Conservation (phyloP, 2,329 filamentous ascomycete species). For the Fusarium longipes region DNA sequence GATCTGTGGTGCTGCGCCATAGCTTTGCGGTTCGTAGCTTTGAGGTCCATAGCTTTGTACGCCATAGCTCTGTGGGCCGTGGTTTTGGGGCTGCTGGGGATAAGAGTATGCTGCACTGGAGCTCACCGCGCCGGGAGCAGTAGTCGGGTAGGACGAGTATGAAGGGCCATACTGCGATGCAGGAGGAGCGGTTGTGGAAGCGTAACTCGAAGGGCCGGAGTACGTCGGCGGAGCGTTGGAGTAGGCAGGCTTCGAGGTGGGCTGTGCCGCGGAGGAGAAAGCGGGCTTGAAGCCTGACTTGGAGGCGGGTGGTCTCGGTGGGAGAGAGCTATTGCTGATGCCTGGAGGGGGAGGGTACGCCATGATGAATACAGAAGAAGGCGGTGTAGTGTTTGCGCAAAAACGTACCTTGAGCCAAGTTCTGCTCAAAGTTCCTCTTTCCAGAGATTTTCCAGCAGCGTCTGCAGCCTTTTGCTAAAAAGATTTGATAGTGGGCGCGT, state of each 20-base stretch:
- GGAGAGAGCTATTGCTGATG: conserved; percentile 65
- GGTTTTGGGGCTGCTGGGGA: conserved; percentile 40
- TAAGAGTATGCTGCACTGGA: conserved; percentile 45
- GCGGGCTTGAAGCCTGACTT: conserved; percentile 60
- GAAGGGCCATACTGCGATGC: conserved; percentile 59
- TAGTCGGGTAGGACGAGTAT: conserved; percentile 53
- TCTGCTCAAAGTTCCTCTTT: conserved; percentile 51
- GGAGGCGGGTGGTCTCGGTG: conserved; percentile 78
- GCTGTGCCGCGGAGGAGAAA: conserved; percentile 57
- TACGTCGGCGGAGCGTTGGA: conserved; percentile 46
- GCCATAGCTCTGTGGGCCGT: conserved; percentile 51
- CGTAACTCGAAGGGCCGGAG: conserved; percentile 49
- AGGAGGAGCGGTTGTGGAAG: conserved; percentile 50
- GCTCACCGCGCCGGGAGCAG: conserved; percentile 44
- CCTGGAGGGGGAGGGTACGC: conserved; percentile 89
- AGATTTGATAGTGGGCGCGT: conserved; percentile 1
- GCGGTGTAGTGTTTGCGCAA: conserved; percentile 43
- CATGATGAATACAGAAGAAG: conserved; percentile 73
- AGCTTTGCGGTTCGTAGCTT: conserved; percentile 48
- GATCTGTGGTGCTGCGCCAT: conserved; percentile 72
- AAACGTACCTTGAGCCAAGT: conserved; percentile 65
- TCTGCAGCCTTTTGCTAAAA: conserved; percentile 4
- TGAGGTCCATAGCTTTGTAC: conserved; percentile 45
- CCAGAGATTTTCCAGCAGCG: conserved; percentile 16
- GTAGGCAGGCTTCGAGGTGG: conserved; percentile 54